phyloP scores from a whole-genome alignment of 345 rosid species.

The Atalantia buxifolia region DNA sequence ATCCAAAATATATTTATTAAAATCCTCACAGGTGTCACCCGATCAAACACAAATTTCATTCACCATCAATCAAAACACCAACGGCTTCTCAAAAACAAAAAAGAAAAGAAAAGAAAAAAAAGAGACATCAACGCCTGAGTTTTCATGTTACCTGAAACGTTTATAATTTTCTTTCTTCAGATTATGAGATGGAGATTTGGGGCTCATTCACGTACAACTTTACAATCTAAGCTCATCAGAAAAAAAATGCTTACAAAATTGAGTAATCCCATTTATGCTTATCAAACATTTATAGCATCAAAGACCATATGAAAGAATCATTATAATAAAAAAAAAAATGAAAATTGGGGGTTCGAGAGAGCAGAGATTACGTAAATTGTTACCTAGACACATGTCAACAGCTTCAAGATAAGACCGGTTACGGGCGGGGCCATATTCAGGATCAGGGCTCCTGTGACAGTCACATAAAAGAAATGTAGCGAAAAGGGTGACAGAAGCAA shows the following conservation, averaged over 20 bases:
- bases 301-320: neutral
- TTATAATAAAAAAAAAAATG: neutral
- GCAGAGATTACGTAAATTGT: neutral
- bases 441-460: constrained; percentile 55
- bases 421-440: constrained; percentile 38
- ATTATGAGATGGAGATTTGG: no score
- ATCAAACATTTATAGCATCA: neutral
- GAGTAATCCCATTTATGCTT: neutral
- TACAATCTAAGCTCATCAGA: neutral
- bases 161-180: no score
- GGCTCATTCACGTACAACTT: neutral
- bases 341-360: neutral
- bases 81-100: no score
- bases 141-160: no score
- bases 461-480: constrained; percentile 50
- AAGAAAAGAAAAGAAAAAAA: no score
- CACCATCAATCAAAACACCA: no score
- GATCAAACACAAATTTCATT: no score
- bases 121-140: no score
- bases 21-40: no score
- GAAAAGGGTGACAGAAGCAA: constrained; percentile 44
- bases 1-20: no score
- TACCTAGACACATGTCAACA: constrained; percentile 33
- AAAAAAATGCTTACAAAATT: no score
- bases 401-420: constrained; percentile 36